A percentile compares a stretch with the other conserved stretches of the same genome.
These are phyloP conservation scores for Kregervanrija fluxuum DNA, from an alignment of 805 yeast genomes.

Conservation along the genomic window DNA sequence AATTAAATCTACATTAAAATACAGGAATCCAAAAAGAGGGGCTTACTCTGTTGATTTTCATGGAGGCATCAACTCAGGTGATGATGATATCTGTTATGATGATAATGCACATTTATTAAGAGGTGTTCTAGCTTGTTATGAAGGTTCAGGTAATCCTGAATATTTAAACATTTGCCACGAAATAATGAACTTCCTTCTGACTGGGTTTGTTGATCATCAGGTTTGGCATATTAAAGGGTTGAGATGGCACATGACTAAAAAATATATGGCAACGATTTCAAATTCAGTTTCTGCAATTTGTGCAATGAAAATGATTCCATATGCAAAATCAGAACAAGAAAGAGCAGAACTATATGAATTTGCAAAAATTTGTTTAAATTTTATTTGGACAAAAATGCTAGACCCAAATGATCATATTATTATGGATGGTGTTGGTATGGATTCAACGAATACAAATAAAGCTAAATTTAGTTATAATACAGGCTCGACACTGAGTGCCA, in stretches of 20 bases:
- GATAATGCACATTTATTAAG: slow-evolving; percentile 72
- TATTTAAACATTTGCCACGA: slow-evolving; percentile 52
- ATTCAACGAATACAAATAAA: slow-evolving; percentile 35
- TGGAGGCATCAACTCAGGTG: slow-evolving; percentile 30
- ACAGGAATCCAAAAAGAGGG: slow-evolving; percentile 41
- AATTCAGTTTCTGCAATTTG: slow-evolving; percentile 59
- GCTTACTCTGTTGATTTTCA: slow-evolving; percentile 49
- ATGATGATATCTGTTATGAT: slow-evolving; percentile 63
- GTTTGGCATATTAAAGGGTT: slow-evolving; percentile 50
- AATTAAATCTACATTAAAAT: slow-evolving; percentile 40
- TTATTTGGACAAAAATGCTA: slow-evolving; percentile 45
- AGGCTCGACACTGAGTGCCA: slow-evolving; percentile 56
- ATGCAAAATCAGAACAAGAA: slow-evolving; percentile 36
- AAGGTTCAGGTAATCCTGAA: slow-evolving; percentile 50
- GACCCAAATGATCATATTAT: slow-evolving; percentile 51
- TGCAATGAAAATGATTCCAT: slow-evolving; percentile 53
- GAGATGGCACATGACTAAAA: slow-evolving; percentile 56
- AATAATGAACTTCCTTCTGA: slow-evolving; percentile 53
- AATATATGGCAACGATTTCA: slow-evolving; percentile 46
- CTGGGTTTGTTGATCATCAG: slow-evolving; percentile 49
- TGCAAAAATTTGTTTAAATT: slow-evolving; percentile 53
- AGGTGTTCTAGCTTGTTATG: slow-evolving; percentile 58
- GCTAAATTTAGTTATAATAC: slow-evolving; percentile 63
- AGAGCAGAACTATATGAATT: slow-evolving; percentile 41
- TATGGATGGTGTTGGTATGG: slow-evolving; percentile 52